Percentiles rank a stretch among this genome's conserved stretches.
phyloP scores from a whole-genome alignment of 139 green algal species.

The Desmodesmus armatus region DNA sequence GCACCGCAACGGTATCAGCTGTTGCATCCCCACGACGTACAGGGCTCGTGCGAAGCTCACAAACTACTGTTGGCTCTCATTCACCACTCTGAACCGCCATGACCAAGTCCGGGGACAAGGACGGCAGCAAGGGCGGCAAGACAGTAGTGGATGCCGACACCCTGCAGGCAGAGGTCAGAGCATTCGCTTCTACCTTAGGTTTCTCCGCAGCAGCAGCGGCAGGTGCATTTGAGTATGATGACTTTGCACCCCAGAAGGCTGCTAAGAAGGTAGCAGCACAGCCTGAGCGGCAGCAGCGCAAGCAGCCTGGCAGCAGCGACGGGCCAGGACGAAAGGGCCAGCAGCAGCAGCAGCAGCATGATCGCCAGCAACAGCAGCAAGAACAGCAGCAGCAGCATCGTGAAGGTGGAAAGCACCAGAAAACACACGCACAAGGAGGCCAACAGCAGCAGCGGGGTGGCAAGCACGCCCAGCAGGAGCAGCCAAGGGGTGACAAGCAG shows the following conservation, averaged over 20 bases:
- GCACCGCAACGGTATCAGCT: no score
- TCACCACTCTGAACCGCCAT: no score
- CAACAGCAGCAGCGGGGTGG: neutral
- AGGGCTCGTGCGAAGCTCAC: no score
- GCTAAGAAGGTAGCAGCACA: conserved; percentile 29
- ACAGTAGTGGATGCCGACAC: conserved; percentile 34
- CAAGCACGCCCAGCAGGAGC: conserved; percentile 34
- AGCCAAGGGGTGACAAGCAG: neutral
- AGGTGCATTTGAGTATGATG: conserved; percentile 69
- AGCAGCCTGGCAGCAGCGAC: neutral
- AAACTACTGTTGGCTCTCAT: no score
- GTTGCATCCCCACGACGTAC: no score
- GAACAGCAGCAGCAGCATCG: conserved; percentile 14
- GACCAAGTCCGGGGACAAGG: neutral
- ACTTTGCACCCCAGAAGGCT: conserved; percentile 74
- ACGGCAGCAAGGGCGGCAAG: neutral
- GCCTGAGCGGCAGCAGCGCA: conserved; percentile 27
- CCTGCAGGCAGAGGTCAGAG: conserved; percentile 65
- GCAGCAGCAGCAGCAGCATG: neutral
- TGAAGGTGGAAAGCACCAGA: neutral
- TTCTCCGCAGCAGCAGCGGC: conserved; percentile 48
- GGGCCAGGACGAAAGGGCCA: conserved; percentile 24
- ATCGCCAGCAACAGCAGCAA: neutral
- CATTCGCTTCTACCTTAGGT: conserved; percentile 68
- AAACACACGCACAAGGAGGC: neutral